Percentiles rank a stretch among this genome's conserved stretches.
These are phyloP conservation scores for Picochlorum sp. DNA, from an alignment of 139 green algal genomes.

Conservation along the genomic window DNA sequence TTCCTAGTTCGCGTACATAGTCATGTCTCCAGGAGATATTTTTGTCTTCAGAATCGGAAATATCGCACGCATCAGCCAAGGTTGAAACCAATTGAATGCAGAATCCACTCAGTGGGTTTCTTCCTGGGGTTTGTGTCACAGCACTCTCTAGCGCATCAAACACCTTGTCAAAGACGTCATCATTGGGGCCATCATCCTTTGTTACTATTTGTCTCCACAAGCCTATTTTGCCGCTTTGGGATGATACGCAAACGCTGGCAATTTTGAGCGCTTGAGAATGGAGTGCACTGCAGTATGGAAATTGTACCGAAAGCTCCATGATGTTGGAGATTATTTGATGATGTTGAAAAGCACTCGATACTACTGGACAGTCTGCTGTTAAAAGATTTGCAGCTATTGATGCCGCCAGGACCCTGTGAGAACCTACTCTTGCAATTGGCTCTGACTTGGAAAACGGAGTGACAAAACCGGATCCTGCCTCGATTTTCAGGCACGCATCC, in stretches of 20 bases:
- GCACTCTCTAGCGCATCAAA: background rate
- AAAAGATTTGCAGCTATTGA: conserved; percentile 15
- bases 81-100: background rate
- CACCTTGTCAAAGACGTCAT: background rate
- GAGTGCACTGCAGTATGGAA: background rate
- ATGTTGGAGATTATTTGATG: background rate
- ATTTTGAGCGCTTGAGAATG: background rate
- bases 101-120: background rate
- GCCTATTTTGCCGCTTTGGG: background rate
- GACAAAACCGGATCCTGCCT: background rate
- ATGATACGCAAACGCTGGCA: background rate
- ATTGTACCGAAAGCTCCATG: background rate
- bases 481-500: conserved; percentile 6
- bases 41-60: background rate
- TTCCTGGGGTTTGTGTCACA: background rate
- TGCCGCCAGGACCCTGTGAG: conserved; percentile 11
- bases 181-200: no score
- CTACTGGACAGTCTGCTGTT: background rate
- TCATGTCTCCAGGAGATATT: background rate
- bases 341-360: background rate
- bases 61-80: background rate
- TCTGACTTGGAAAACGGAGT: conserved; percentile 2
- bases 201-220: background rate
- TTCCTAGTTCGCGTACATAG: background rate
- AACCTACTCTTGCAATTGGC: conserved; percentile 10